Conservation (phyloP, 2,329 filamentous ascomycete genomes). For the Diplodia intermedia region DNA sequence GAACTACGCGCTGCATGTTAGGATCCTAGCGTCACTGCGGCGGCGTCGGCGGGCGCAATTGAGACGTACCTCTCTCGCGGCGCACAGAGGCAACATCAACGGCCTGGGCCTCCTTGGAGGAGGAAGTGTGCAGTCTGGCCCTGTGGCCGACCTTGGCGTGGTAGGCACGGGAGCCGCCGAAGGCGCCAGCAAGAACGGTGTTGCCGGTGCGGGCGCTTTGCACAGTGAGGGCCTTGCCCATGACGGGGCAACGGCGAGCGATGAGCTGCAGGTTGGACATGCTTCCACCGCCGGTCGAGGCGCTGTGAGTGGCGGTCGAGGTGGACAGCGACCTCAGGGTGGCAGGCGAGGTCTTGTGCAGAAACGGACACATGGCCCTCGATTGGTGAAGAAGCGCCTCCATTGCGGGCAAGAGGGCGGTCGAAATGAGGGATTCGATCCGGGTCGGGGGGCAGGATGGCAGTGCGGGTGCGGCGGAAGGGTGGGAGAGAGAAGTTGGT, state of each 20-base stretch:
- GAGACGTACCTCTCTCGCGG: slow-evolving; percentile 58
- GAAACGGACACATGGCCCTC: slow-evolving; percentile 95
- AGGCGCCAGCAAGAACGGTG: slow-evolving; percentile 55
- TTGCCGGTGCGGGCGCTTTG: slow-evolving; percentile 66
- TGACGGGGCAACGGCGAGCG: slow-evolving; percentile 94
- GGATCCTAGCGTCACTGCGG: slow-evolving; percentile 15
- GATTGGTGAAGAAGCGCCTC: slow-evolving; percentile 94
- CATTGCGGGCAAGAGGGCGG: slow-evolving; percentile 63
- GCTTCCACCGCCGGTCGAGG: slow-evolving; percentile 82
- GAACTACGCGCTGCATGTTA: slow-evolving; percentile 40
- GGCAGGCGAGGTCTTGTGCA: slow-evolving; percentile 91
- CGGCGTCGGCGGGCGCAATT: slow-evolving; percentile 2
- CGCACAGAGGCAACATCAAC: slow-evolving; percentile 66
- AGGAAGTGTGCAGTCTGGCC: slow-evolving; percentile 82
- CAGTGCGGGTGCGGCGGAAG: not conserved
- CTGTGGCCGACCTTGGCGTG: slow-evolving; percentile 60
- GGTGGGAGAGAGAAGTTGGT: not conserved
- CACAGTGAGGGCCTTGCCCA: slow-evolving; percentile 95
- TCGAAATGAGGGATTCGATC: slow-evolving; percentile 10
- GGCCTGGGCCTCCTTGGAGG: slow-evolving; percentile 76
- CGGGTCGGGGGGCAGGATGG: not conserved
- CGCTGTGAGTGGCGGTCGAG: slow-evolving; percentile 68
- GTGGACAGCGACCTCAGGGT: slow-evolving; percentile 89
- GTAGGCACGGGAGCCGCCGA: slow-evolving; percentile 58
- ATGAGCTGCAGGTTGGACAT: slow-evolving; percentile 97